phyloP scores from a whole-genome alignment of 768 basidiomycete species.

The Mycena venus region DNA sequence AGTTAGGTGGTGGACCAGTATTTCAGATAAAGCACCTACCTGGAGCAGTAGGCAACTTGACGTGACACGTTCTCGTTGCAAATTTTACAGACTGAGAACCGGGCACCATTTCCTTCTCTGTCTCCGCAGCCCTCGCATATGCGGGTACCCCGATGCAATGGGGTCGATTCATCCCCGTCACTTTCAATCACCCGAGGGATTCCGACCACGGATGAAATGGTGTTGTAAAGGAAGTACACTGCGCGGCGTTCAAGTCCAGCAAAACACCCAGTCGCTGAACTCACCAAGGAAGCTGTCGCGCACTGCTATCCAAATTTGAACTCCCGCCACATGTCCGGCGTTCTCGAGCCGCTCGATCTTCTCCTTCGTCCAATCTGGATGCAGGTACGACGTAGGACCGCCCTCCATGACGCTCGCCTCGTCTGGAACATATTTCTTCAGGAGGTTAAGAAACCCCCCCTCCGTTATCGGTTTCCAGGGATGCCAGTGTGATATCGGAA shows the following conservation, averaged over 20 bases:
- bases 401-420: constrained; percentile 1
- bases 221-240: constrained; percentile 14
- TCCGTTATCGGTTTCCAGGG: constrained; percentile 15
- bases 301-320: constrained; percentile 10
- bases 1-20: neutral
- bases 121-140: constrained; percentile 7
- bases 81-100: neutral
- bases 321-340: constrained; percentile 12
- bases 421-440: constrained; percentile 16
- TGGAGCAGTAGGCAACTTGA: constrained; percentile 12
- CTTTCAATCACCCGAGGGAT: constrained; percentile 1
- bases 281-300: constrained; percentile 16
- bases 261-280: constrained; percentile 6
- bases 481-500: constrained; percentile 13
- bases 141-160: constrained; percentile 17
- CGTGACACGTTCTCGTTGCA: constrained; percentile 14
- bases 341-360: constrained; percentile 14
- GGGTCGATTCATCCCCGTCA: neutral
- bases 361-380: constrained; percentile 20
- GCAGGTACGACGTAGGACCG: neutral
- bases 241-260: constrained; percentile 5
- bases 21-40: neutral
- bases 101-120: neutral
- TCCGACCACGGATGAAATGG: constrained; percentile 6
- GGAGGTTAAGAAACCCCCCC: constrained; percentile 14